Conservation (phyloP, 2,329 filamentous ascomycete species). For the Colletotrichum horii region DNA sequence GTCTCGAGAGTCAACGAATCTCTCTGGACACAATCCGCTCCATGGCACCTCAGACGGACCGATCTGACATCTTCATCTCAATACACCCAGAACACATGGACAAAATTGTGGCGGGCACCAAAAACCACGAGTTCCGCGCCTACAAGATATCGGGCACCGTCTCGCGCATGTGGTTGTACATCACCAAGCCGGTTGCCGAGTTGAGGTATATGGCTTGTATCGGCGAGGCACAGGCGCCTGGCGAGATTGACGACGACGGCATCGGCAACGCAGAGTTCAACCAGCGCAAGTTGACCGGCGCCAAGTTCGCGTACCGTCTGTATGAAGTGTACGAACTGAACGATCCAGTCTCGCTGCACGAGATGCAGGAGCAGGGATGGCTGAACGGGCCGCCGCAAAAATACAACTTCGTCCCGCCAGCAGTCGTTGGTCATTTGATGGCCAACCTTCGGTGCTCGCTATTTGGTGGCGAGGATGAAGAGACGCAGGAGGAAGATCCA, state of each 20-base stretch:
- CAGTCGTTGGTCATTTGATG: slow-evolving; percentile 61
- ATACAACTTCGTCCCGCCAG: slow-evolving; percentile 61
- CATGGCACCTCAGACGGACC: slow-evolving; percentile 52
- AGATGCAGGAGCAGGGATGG: slow-evolving; percentile 62
- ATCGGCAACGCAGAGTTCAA: slow-evolving; percentile 60
- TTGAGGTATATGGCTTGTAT: slow-evolving; percentile 66
- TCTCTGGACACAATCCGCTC: slow-evolving; percentile 52
- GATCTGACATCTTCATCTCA: slow-evolving; percentile 60
- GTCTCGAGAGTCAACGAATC: slow-evolving; percentile 55
- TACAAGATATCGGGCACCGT: slow-evolving; percentile 62
- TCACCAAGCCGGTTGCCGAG: slow-evolving; percentile 48
- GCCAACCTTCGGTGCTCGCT: slow-evolving; percentile 61
- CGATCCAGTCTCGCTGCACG: slow-evolving; percentile 56
- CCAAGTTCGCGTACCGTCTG: slow-evolving; percentile 57
- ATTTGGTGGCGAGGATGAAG: slow-evolving; percentile 37
- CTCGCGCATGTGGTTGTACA: slow-evolving; percentile 68
- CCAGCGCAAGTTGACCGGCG: slow-evolving; percentile 32
- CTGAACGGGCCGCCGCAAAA: slow-evolving; percentile 53
- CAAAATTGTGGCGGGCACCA: slow-evolving; percentile 52
- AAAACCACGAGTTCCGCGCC: slow-evolving; percentile 60
- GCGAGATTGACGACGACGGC: slow-evolving; percentile 51
- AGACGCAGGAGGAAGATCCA: slow-evolving; percentile 16
- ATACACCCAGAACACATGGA: slow-evolving; percentile 52
- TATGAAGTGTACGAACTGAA: slow-evolving; percentile 67
- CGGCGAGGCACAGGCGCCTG: slow-evolving; percentile 49